A percentile compares a stretch with the other conserved stretches of the same genome.
These are phyloP conservation scores for Eutypella sp. DNA, from an alignment of 2,329 filamentous ascomycete genomes.

Conservation along the genomic window DNA sequence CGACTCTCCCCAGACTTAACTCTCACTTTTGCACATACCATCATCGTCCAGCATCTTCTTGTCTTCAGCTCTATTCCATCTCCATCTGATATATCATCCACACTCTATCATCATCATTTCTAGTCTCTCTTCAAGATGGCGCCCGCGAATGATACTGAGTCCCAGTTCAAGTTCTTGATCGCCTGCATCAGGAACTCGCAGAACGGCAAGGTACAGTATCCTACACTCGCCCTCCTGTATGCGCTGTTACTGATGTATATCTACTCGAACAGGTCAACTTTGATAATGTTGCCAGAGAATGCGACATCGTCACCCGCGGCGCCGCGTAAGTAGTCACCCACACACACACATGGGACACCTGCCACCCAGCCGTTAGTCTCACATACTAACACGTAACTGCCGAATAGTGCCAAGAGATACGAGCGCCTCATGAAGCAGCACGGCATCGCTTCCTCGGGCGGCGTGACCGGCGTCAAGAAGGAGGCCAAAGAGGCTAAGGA, in stretches of 20 bases:
- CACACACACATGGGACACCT: neutral
- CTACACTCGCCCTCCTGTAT: too few relatives aligned
- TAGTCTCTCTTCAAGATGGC: constrained; percentile 31
- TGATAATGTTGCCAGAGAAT: constrained; percentile 57
- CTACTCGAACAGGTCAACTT: constrained; percentile 54
- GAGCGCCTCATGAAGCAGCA: constrained; percentile 60
- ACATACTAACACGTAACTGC: neutral
- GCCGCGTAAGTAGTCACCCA: constrained; percentile 56
- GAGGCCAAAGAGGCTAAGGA: constrained; percentile 20
- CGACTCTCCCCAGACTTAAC: neutral
- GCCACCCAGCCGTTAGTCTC: neutral
- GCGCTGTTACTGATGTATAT: constrained; percentile 9
- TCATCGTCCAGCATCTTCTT: neutral
- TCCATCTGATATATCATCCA: neutral
- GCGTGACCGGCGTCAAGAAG: constrained; percentile 14
- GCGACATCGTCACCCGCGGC: constrained; percentile 58
- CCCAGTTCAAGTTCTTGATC: constrained; percentile 61
- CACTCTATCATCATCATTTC: constrained; percentile 3
- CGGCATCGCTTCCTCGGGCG: constrained; percentile 34
- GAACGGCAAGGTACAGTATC: constrained; percentile 57
- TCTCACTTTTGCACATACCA: too few relatives aligned
- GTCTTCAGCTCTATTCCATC: neutral
- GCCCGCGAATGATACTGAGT: constrained; percentile 43
- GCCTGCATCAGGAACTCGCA: constrained; percentile 58
- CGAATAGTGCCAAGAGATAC: constrained; percentile 59